Percentiles rank a stretch among this genome's conserved stretches.
Evolutionary conservation across 2,329 filamentous ascomycete species (phyloP).

Genomic region (Fusarium udum): DNA sequence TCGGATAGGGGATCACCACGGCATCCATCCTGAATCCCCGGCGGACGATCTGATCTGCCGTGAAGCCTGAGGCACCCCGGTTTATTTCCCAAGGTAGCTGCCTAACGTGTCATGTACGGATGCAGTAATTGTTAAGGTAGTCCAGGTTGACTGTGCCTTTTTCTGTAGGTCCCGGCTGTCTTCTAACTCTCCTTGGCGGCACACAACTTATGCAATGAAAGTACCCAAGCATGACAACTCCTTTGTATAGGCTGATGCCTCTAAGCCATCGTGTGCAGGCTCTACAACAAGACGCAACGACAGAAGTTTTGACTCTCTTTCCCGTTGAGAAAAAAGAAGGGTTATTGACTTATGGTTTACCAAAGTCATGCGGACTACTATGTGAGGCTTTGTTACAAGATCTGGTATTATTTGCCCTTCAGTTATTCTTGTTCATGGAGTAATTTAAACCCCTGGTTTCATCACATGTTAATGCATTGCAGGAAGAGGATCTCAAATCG

Average conservation of each 20-base stretch:
- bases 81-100: constrained; percentile 17
- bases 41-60: constrained; percentile 39
- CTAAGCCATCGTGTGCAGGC: constrained; percentile 36
- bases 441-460: background rate
- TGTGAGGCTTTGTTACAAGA: constrained; percentile 36
- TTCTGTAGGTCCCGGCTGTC: constrained; percentile 12
- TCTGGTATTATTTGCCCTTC: constrained; percentile 30
- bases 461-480: constrained; percentile 4
- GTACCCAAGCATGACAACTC: constrained; percentile 36
- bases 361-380: constrained; percentile 37
- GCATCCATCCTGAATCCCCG: constrained; percentile 23
- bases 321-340: constrained; percentile 39
- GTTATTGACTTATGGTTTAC: constrained; percentile 38
- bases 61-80: constrained; percentile 38
- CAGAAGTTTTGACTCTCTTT: constrained; percentile 40
- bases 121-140: constrained; percentile 6
- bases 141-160: constrained; percentile 4
- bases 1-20: constrained; percentile 35
- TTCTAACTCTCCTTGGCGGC: constrained; percentile 22
- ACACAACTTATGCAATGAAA: constrained; percentile 32
- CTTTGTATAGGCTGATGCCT: constrained; percentile 40
- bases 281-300: constrained; percentile 40
- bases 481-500: constrained; percentile 37
- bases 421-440: constrained; percentile 4
- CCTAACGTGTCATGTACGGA: constrained; percentile 7